Base-by-base conservation (phyloP, 192 early-diverging fungal genomes). In the Mortierella alpina region DNA sequence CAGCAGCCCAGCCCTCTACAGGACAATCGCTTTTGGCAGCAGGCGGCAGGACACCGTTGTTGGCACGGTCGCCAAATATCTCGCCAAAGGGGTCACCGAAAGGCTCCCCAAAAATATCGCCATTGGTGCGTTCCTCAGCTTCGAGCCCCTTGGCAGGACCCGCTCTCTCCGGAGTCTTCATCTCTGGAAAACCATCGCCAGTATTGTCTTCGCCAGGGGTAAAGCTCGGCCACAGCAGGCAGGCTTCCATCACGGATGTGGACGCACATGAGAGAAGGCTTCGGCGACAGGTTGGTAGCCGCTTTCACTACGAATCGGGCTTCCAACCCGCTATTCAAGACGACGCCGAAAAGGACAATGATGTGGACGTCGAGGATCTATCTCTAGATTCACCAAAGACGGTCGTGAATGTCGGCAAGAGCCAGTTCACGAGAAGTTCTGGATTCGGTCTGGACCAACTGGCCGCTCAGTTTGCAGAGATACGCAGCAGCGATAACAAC, bases 241-340 rank as follows among this genome's bases (percentile, higher is more conserved):
- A 80, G 48, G 65, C 77, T 1, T 80, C 77, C 4, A 80, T 80
- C 60, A 80, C 77, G 7, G 77, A 80, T 72, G 77, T 80, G 45
- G 77, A 80, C 45, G 77, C 77, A 14, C 77, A 80, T 23, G 77
- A 80, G 48, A 14, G 77, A n/a, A 65, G 77, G 15, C 60, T 80
- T 12, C 64, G 77, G 9, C 66, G 70, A 10, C 77, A 80, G 47
- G 69, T 54, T 5, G 70, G 70, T 6, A 51, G 56, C 45, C 69
- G 70, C 11, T 80, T 80, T 42, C 77, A 80, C 55, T 80, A 80
- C 39, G 77, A 80, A 54, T 80, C 77, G 7, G 77, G 77, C 39
- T 80, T 80, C 40, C 69, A 72, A 42, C 70, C 77, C 13, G 46
- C 58, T 2, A 31, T 49, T 5, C 61, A 70, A 23, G 48, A 52